Evolutionary conservation across 768 basidiomycete species (phyloP), one percentile per base, ranked within the genome.

Genomic region (Suillus bovinus): DNA sequence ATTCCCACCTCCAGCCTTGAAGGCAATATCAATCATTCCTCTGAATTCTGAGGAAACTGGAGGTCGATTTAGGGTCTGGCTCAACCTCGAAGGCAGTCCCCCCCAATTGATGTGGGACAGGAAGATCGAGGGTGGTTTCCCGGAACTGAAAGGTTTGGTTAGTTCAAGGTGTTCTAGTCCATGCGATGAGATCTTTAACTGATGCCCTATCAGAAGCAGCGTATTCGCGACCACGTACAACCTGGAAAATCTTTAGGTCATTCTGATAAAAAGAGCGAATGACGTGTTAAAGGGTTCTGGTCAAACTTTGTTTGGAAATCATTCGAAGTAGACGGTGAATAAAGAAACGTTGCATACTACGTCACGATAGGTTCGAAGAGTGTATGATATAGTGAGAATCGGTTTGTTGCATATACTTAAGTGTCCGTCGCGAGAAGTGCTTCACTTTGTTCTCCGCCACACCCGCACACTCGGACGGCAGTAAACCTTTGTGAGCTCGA

Each of bases 51-150:
- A 91, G 20, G 94, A 96, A 61, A 91, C 94, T 17, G 89, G 87
- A 27, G 96, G 96, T 46, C 82, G 94, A 49, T 98, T 98, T 75
- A 86, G 96, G 22, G 87, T 97, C 27, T 98, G 96, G 96, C 75
- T 97, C 39, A 82, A 79, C 24, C 67, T 74, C 4, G 73, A 74
- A 20, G 68, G 72, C 44, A 66, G 38, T 46, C 13, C 69, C 20
- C 79, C 85, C 33, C 64, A 74, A 52, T 74, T 94, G 62, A 71
- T 93, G 17, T 97, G 96, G 94, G 95, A 97, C 74, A 80, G 96
- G 64, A 98, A 98, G 71, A 77, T 86, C 27, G 91, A 96, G 72
- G 93, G 92, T 44, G 91, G 93, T 2, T 98, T 98, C 70, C 96
- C 96, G 0, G 96, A 97, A 76, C 78, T 94, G 64, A 96, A 94